A percentile compares a stretch with the other conserved stretches of the same genome.
phyloP scores from a whole-genome alignment of 2,329 filamentous ascomycete genomes.

The Xylariaceae sp. region DNA sequence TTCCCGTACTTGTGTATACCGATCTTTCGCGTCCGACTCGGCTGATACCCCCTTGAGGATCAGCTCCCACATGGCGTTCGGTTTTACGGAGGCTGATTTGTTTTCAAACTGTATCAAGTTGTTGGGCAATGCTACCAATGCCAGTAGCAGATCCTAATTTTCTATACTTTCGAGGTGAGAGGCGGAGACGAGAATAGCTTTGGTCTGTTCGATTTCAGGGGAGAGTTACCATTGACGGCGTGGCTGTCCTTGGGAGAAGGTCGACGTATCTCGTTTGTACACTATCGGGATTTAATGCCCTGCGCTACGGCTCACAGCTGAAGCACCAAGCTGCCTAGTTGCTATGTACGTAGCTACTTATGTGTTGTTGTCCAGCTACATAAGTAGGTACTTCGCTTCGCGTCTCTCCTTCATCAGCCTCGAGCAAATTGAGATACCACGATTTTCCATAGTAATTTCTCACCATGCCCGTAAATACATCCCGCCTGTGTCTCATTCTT shows the following conservation, averaged over 20 bases:
- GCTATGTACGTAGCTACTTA: background rate
- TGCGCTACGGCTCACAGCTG: too few species aligned
- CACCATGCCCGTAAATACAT: too few species aligned
- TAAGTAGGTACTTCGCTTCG: slow-evolving; percentile 10
- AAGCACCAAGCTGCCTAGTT: slow-evolving; percentile 2
- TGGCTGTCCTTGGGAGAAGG: background rate
- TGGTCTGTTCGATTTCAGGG: too few species aligned
- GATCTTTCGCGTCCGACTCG: background rate
- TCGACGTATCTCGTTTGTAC: background rate
- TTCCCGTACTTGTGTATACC: background rate
- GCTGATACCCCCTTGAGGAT: background rate
- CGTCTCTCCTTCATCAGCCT: slow-evolving; percentile 3
- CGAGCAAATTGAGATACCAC: background rate
- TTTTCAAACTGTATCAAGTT: background rate
- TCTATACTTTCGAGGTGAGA: background rate
- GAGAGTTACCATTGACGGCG: too few species aligned
- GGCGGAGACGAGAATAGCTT: too few species aligned
- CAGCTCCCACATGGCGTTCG: background rate
- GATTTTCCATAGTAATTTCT: too few species aligned
- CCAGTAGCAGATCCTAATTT: background rate
- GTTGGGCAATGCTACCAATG: background rate
- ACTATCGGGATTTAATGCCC: too few species aligned
- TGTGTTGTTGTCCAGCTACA: slow-evolving; percentile 6
- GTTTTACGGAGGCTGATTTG: background rate
- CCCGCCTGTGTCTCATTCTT: too few species aligned